phyloP scores from a whole-genome alignment of 169 alveolate genomes.

The Cryptosporidium parvum region DNA sequence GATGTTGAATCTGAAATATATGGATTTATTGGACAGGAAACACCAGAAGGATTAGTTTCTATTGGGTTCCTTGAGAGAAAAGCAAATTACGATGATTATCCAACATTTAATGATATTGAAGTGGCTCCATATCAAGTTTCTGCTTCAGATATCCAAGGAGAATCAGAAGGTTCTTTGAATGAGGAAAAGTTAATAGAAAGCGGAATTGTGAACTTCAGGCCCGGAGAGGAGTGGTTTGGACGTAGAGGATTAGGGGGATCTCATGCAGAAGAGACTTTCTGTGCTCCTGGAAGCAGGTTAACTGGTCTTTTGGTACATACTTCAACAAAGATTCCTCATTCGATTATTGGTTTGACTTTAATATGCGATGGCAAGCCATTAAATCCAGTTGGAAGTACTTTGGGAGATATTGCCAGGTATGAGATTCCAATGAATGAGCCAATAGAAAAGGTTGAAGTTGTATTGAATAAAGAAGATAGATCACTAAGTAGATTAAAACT shows the following conservation, averaged over 20 bases:
- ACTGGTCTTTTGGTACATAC: conserved; percentile 52
- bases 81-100: conserved; percentile 39
- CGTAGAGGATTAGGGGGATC: conserved; percentile 40
- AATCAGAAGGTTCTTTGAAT: background rate
- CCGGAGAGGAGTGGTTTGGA: conserved; percentile 76
- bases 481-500: conserved; percentile 48
- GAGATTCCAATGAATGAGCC: conserved; percentile 72
- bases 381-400: conserved; percentile 72
- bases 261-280: conserved; percentile 48
- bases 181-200: conserved; percentile 30
- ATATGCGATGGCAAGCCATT: conserved; percentile 63
- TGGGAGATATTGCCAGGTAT: conserved; percentile 63
- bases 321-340: conserved; percentile 33
- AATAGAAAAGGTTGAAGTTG: conserved; percentile 64
- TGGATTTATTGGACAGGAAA: conserved; percentile 75
- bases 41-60: conserved; percentile 70
- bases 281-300: conserved; percentile 64
- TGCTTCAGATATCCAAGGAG: conserved; percentile 29
- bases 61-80: conserved; percentile 55
- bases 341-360: conserved; percentile 63
- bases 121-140: conserved; percentile 40
- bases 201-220: conserved; percentile 54
- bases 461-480: conserved; percentile 54
- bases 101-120: conserved; percentile 20
- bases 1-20: conserved; percentile 61